Evolutionary conservation across 2,329 filamentous ascomycete species (phyloP).

Genomic region (Trichoderma sp.): DNA sequence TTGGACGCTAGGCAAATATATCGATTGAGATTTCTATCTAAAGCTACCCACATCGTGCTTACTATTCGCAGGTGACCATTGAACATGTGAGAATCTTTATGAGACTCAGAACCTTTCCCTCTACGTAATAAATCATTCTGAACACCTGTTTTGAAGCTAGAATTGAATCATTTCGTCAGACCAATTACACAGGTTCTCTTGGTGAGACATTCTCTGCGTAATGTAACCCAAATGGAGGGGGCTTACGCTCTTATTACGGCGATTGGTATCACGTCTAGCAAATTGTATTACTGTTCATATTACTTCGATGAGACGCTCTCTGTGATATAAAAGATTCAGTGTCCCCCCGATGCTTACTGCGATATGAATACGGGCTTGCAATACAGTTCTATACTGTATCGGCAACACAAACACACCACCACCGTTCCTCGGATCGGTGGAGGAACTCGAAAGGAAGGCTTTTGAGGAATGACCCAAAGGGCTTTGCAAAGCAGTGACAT

Average conservation of each 20-base stretch:
- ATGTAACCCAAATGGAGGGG: not conserved
- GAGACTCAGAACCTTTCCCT: not conserved
- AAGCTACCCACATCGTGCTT: not conserved
- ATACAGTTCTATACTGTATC: not conserved
- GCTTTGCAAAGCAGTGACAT: not conserved
- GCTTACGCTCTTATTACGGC: not conserved
- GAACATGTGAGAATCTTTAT: not conserved
- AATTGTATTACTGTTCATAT: not conserved
- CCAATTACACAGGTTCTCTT: not conserved
- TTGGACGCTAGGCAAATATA: not conserved
- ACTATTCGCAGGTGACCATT: not conserved
- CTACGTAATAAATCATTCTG: not conserved
- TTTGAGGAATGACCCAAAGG: not conserved
- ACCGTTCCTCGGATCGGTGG: slow-evolving; percentile 16
- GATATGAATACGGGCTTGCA: not conserved
- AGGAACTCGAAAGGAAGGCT: not conserved
- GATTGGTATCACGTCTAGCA: not conserved
- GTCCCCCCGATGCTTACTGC: no score
- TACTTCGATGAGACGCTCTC: not conserved
- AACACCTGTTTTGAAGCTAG: not conserved
- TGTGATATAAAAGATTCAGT: not conserved
- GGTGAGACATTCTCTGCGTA: not conserved
- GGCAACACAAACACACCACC: not conserved
- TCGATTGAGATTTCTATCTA: no score
- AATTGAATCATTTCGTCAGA: not conserved